Base-by-base conservation (phyloP, 192 early-diverging fungal genomes). In the Umbelopsis isabellina region DNA sequence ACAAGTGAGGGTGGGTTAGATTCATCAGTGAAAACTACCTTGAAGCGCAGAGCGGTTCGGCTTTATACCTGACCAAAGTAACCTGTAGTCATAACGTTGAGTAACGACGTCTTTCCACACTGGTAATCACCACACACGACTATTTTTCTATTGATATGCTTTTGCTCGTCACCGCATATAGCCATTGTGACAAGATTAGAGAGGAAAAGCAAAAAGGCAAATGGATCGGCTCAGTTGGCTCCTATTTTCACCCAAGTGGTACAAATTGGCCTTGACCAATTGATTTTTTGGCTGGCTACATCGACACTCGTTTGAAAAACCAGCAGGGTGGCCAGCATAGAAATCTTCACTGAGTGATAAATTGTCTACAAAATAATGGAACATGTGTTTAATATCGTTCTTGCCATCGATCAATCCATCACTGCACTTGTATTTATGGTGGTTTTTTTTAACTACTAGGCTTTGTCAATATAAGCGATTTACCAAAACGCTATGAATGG, bases 1-100 rank as follows among this genome's bases (percentile, higher is more conserved):
- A 49, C n/a, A 46, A 53, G 66, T 15, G 41, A 55, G 4, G 4
- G 16, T 48, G 68, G 5, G 33, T 27, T 35, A 25, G 55, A 35
- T 12, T 30, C 11, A 33, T 15, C 5, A 3, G 30, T 15, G 51
- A 4, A 16, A 65, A 66, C 23, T 21, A 20, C 21, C 55, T 55
- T 50, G 47, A 45, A n/a, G 4, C 9, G 44, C 15, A 30, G 23
- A 37, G 13, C 33, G 22, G 20, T 44, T 44, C 16, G 13, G 13
- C 15, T 16, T 18, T 35, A 37, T 64, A 81, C 80, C 73, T 81
- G 76, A 67, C 76, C 76, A 35, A 81, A 81, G 30, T 70, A 69
- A 8, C 74, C 74, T 65, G 64, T 65, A 27, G 76, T 81, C 64
- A 81, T 78, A 13, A 81, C 80, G 45, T 78, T 81, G 8, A 81